Conservation (phyloP, 2,329 filamentous ascomycete species). For the Pseudogymnoascus sp. region DNA sequence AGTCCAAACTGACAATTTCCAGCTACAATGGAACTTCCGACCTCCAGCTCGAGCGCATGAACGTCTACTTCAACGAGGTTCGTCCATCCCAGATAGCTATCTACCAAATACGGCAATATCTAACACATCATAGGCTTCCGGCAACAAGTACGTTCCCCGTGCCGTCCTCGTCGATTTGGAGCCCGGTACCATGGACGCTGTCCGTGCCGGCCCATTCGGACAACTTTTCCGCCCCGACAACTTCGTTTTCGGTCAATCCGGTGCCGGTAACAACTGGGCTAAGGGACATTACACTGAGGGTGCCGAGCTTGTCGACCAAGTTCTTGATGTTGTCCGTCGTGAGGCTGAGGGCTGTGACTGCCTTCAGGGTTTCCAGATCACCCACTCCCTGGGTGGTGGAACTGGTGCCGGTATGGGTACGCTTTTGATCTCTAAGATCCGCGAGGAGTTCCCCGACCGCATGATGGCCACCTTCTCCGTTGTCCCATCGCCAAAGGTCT, state of each 20-base stretch:
- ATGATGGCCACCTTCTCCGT: slow-evolving; percentile 99
- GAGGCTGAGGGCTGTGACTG: slow-evolving; percentile 99
- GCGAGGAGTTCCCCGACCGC: slow-evolving; percentile 98
- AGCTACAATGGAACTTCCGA: slow-evolving; percentile 98
- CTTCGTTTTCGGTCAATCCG: slow-evolving; percentile 99
- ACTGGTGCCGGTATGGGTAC: slow-evolving; percentile 99
- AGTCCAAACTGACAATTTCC: slow-evolving; percentile 22
- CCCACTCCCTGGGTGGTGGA: slow-evolving; percentile 99
- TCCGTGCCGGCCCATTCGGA: slow-evolving; percentile 95
- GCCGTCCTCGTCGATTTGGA: slow-evolving; percentile 99
- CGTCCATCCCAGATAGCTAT: slow-evolving; percentile 14
- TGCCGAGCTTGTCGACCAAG: slow-evolving; percentile 96
- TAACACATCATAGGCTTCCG: slow-evolving; percentile 61
- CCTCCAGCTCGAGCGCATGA: slow-evolving; percentile 99
- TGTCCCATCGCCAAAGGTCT: slow-evolving; percentile 97
- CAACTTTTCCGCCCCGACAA: slow-evolving; percentile 99
- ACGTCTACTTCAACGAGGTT: slow-evolving; percentile 97
- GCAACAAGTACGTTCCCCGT: slow-evolving; percentile 99
- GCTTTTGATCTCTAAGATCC: slow-evolving; percentile 99
- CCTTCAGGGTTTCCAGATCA: slow-evolving; percentile 99
- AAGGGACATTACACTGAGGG: slow-evolving; percentile 99
- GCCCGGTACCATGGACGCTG: slow-evolving; percentile 99
- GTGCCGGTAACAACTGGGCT: slow-evolving; percentile 99
- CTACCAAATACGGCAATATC: slow-evolving; percentile 11
- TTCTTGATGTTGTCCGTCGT: slow-evolving; percentile 95